Conservation (phyloP, 495 filamentous ascomycete species). For the Aspergillus affinis region DNA sequence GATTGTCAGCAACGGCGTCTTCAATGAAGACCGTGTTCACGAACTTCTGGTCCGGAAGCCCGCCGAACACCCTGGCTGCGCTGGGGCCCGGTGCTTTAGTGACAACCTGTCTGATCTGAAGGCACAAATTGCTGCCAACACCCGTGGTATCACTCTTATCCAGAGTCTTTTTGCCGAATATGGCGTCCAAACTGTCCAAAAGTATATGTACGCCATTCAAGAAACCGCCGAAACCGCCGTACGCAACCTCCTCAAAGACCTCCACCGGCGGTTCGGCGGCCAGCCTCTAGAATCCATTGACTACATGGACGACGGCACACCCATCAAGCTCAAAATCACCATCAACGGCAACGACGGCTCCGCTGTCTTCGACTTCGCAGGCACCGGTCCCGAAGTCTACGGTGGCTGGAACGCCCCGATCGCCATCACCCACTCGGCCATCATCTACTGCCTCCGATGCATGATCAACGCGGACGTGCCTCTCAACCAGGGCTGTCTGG, state of each 20-base stretch:
- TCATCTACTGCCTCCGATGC: slow-evolving; percentile 93
- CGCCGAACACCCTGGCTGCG: slow-evolving; percentile 81
- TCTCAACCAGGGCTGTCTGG: slow-evolving; percentile 93
- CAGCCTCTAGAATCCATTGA: slow-evolving; percentile 80
- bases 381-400: slow-evolving; percentile 89
- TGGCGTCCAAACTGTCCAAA: slow-evolving; percentile 84
- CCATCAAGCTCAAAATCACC: slow-evolving; percentile 79
- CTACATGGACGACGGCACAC: slow-evolving; percentile 96
- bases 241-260: slow-evolving; percentile 75
- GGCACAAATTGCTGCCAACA: slow-evolving; percentile 93
- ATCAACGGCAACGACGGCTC: slow-evolving; percentile 85
- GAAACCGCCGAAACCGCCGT: slow-evolving; percentile 87
- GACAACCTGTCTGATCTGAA: slow-evolving; percentile 97
- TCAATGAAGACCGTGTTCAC: slow-evolving; percentile 84
- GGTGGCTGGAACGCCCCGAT: slow-evolving; percentile 94
- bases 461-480: slow-evolving; percentile 94
- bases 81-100: slow-evolving; percentile 82
- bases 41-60: slow-evolving; percentile 83
- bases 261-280: slow-evolving; percentile 74
- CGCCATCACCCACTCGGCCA: slow-evolving; percentile 90
- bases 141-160: slow-evolving; percentile 92
- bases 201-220: slow-evolving; percentile 95
- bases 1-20: slow-evolving; percentile 83
- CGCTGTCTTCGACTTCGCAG: slow-evolving; percentile 84
- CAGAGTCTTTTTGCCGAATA: slow-evolving; percentile 83